Evolutionary conservation across 1,139 yeast genomes (phyloP).

Genomic region (Debaryomyces udenii): DNA sequence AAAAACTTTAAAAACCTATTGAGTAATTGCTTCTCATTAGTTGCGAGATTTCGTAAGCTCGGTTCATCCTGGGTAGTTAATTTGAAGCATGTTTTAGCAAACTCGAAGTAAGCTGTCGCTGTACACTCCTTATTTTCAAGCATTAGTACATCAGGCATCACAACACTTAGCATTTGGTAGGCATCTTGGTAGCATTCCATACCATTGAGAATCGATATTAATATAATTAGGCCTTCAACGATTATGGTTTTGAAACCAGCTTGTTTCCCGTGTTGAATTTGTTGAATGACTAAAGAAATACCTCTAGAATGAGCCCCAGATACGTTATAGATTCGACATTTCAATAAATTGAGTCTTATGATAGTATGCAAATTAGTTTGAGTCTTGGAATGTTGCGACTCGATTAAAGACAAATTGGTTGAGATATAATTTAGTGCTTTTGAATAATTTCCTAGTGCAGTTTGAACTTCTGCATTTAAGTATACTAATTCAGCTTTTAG

Average conservation of each 20-base stretch:
- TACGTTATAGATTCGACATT: slow-evolving; percentile 41
- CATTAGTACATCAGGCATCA: slow-evolving; percentile 45
- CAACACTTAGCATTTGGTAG: slow-evolving; percentile 31
- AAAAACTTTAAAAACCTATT: slow-evolving; percentile 36
- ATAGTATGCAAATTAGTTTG: slow-evolving; percentile 39
- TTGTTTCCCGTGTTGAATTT: slow-evolving; percentile 42
- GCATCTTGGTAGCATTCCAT: slow-evolving; percentile 42
- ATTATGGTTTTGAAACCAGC: slow-evolving; percentile 43
- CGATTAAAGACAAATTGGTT: slow-evolving; percentile 23
- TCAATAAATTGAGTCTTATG: slow-evolving; percentile 46
- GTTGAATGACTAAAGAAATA: slow-evolving; percentile 47
- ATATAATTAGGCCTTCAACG: slow-evolving; percentile 42
- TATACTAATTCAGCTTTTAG: slow-evolving; percentile 30
- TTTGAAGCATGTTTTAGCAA: slow-evolving; percentile 33
- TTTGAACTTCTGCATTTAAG: slow-evolving; percentile 34
- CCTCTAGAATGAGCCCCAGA: slow-evolving; percentile 45
- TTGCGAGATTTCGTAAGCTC: slow-evolving; percentile 5
- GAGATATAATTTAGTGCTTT: slow-evolving; percentile 42
- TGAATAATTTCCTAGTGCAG: slow-evolving; percentile 31
- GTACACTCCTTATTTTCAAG: slow-evolving; percentile 35
- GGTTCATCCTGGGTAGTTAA: slow-evolving; percentile 12
- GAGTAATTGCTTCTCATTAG: slow-evolving; percentile 20
- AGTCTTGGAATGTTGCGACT: slow-evolving; percentile 21
- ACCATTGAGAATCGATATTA: slow-evolving; percentile 41
- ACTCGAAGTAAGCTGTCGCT: slow-evolving; percentile 41